Evolutionary conservation across 768 basidiomycete genomes (phyloP), one percentile per base, ranked within the genome.

Genomic region (Rickenella mellea): DNA sequence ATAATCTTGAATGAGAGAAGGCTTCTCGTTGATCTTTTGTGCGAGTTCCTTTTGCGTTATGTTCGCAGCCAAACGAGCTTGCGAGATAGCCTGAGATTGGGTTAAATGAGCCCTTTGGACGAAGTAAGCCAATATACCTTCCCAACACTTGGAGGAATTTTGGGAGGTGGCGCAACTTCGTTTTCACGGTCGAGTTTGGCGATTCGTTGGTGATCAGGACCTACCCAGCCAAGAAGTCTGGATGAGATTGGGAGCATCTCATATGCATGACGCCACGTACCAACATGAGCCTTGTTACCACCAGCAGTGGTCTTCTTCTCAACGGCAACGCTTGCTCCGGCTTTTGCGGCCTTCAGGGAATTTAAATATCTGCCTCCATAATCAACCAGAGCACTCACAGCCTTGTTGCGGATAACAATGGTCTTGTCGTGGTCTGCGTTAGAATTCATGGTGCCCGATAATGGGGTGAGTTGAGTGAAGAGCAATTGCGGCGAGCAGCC

Each of bases 181-280:
- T 97, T 93, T 53, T 96, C 90, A 32, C 88, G 78, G 62, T 93
- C 92, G 31, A 97, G 80, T 56, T 93, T 93, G 20, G 86, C 91
- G 57, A 93, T 92, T 43, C 78, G 78, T 57, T 91, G 88, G 66
- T 94, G 90, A 64, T 97, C 92, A 49, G 88, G 86, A 27, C 86
- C 89, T 92, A 45, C 4, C 27, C 27, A 39, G 37, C 14, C 14
- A 29, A 4, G 8, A 21, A 43, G 12, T 17, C 15, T 27, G 27
- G 25, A 29, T 28, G 41, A 24, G 17, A n/a, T 21, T 27, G 37
- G 11, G 33, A 42, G 43, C 39, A 30, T 17, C 27, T 20, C 31
- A 36, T 7, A 17, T 6, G 20, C 32, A 38, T 19, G 31, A 46
- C 19, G 50, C 21, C 19, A 59, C 68, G 31, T 30, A 88, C 88